Conservation (phyloP, 2,329 filamentous ascomycete species). For the Trichoderma citrinoviride region DNA sequence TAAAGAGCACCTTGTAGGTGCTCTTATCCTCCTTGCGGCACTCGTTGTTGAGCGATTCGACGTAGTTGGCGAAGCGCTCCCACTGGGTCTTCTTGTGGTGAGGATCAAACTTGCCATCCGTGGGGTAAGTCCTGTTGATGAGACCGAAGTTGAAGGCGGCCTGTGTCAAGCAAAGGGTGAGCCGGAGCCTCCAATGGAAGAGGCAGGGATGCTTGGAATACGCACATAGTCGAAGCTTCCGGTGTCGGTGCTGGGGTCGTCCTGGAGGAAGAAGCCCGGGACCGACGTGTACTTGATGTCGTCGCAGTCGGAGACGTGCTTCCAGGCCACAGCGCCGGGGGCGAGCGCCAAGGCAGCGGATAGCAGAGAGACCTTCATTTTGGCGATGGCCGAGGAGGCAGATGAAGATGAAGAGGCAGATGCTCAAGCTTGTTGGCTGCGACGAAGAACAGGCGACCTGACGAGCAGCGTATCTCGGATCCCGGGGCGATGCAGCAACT, state of each 20-base stretch:
- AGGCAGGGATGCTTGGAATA: not conserved
- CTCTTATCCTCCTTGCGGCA: slow-evolving; percentile 40
- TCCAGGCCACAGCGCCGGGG: slow-evolving; percentile 33
- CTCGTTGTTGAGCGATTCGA: slow-evolving; percentile 51
- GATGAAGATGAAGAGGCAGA: not conserved
- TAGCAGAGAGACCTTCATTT: slow-evolving; percentile 36
- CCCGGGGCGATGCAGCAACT: not conserved
- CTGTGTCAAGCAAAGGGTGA: slow-evolving; percentile 35
- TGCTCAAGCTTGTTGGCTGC: not conserved
- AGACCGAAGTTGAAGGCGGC: slow-evolving; percentile 63
- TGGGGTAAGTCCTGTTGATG: slow-evolving; percentile 59
- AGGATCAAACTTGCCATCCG: slow-evolving; percentile 45
- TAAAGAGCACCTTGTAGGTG: slow-evolving; percentile 63
- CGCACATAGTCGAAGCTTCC: slow-evolving; percentile 62
- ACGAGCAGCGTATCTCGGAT: not conserved
- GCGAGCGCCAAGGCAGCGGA: slow-evolving; percentile 33
- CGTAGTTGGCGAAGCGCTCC: slow-evolving; percentile 61
- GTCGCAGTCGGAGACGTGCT: slow-evolving; percentile 32
- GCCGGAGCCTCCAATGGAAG: slow-evolving; percentile 4
- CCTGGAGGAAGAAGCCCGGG: slow-evolving; percentile 62
- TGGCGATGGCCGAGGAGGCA: not conserved
- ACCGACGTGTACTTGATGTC: slow-evolving; percentile 61
- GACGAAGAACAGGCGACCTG: not conserved
- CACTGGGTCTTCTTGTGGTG: slow-evolving; percentile 54
- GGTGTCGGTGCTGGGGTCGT: slow-evolving; percentile 55